Evolutionary conservation across 495 filamentous ascomycete genomes (phyloP).

Genomic region (Pseudoneurospora amorphoporcata): DNA sequence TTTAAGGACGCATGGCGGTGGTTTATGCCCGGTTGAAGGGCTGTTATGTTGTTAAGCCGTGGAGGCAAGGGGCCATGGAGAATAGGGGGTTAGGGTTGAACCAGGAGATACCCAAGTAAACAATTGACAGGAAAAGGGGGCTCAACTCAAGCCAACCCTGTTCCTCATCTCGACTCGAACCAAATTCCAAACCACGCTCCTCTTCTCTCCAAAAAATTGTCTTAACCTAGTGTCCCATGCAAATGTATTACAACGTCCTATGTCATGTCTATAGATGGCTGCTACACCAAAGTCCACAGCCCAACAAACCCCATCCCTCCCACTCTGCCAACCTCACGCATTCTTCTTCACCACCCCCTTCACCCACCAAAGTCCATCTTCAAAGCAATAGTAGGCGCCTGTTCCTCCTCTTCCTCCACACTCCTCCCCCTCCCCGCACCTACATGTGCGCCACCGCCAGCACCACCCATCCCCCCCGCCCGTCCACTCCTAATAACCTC

Average conservation of each 20-base stretch:
- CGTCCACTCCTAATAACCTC: conserved; percentile 58
- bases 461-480: conserved; percentile 17
- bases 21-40: not conserved
- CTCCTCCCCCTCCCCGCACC: conserved; percentile 16
- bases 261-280: not conserved
- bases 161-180: not conserved
- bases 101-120: not conserved
- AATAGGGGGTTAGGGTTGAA: not conserved
- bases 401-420: conserved; percentile 34
- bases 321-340: not conserved
- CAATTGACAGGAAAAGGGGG: not conserved
- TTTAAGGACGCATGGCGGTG: not conserved
- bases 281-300: not conserved
- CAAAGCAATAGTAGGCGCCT: conserved; percentile 79
- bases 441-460: not conserved
- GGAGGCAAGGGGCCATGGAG: not conserved
- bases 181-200: not conserved
- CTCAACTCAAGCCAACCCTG: not conserved
- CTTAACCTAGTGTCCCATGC: not conserved
- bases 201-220: not conserved
- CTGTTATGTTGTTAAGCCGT: not conserved
- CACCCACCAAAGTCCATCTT: conserved; percentile 75
- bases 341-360: not conserved
- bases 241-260: not conserved
- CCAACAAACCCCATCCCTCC: not conserved